Conservation (phyloP, 1,284 basidiomycete species). For the Xerocomus minutiporus region DNA sequence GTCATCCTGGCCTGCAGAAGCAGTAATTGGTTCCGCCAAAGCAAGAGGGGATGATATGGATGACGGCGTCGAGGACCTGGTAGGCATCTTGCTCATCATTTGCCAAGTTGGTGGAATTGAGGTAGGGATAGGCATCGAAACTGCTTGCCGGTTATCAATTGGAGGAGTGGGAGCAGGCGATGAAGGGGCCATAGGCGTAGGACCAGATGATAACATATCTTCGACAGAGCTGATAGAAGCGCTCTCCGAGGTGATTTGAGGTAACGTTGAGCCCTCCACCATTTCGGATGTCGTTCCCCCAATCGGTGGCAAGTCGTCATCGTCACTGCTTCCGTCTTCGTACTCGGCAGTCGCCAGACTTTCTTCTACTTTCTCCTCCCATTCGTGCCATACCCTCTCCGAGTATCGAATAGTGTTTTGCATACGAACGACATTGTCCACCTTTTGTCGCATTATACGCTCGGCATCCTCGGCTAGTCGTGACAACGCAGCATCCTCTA, state of each 20-base stretch:
- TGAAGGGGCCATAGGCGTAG: constrained; percentile 63
- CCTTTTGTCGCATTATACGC: constrained; percentile 86
- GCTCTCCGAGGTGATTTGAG: constrained; percentile 43
- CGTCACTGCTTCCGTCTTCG: constrained; percentile 43
- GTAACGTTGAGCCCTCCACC: constrained; percentile 5
- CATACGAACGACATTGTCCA: constrained; percentile 93
- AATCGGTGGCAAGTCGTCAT: constrained; percentile 36
- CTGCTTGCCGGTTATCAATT: constrained; percentile 22
- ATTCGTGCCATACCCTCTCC: constrained; percentile 96
- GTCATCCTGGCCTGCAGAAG: constrained; percentile 54
- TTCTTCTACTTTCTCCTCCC: constrained; percentile 84
- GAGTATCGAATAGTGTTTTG: constrained; percentile 97
- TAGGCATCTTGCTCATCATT: constrained; percentile 53
- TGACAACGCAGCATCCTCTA: constrained; percentile 81
- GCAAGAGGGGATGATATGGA: constrained; percentile 81
- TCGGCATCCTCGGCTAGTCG: constrained; percentile 85
- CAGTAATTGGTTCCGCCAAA: constrained; percentile 74
- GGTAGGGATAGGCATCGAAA: constrained; percentile 24
- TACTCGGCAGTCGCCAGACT: constrained; percentile 55
- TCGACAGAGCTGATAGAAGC: constrained; percentile 27
- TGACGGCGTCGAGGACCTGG: constrained; percentile 77
- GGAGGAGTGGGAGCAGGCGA: constrained; percentile 50
- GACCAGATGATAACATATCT: constrained; percentile 47
- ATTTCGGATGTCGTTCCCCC: constrained; percentile 30
- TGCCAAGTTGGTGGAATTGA: constrained; percentile 38